These are phyloP conservation scores for Parmelia sp. DNA, from an alignment of 495 filamentous ascomycete species.

Conservation along the genomic window DNA sequence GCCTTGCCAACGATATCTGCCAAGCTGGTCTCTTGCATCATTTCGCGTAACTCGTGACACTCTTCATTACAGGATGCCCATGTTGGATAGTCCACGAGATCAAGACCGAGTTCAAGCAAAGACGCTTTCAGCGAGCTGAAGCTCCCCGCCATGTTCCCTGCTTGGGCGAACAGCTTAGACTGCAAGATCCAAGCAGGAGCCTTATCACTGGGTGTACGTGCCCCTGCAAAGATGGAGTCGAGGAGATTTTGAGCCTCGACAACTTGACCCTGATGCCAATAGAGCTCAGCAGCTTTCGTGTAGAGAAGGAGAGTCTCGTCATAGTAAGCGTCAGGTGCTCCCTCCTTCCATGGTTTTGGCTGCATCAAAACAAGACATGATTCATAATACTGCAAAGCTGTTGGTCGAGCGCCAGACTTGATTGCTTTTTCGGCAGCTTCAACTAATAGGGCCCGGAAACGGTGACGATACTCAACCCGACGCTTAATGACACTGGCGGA, in stretches of 20 bases:
- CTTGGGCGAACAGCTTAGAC: conserved; percentile 66
- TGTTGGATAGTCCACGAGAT: conserved; percentile 56
- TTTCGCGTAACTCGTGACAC: conserved; percentile 54
- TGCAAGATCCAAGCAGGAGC: conserved; percentile 71
- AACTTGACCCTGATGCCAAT: conserved; percentile 65
- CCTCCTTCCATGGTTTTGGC: conserved; percentile 67
- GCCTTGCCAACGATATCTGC: conserved; percentile 48
- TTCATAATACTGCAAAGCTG: conserved; percentile 70
- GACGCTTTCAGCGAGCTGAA: conserved; percentile 63
- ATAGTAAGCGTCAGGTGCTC: conserved; percentile 65
- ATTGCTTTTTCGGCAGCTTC: conserved; percentile 68
- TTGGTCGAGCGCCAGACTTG: conserved; percentile 71
- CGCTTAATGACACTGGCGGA: conserved; percentile 64
- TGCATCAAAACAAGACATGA: conserved; percentile 73
- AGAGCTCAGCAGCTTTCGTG: conserved; percentile 71
- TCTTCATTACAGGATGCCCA: conserved; percentile 69
- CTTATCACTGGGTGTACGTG: conserved; percentile 63
- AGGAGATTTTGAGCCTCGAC: conserved; percentile 58
- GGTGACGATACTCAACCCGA: conserved; percentile 49
- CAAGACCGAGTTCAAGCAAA: conserved; percentile 58
- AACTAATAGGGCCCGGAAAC: conserved; percentile 66
- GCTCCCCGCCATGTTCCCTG: conserved; percentile 60
- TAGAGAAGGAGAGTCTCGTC: conserved; percentile 75
- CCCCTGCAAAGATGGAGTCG: conserved; percentile 56
- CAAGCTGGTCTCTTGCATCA: conserved; percentile 54